Evolutionary conservation across 2,329 filamentous ascomycete genomes (phyloP).

Genomic region (Fusarium sp.): DNA sequence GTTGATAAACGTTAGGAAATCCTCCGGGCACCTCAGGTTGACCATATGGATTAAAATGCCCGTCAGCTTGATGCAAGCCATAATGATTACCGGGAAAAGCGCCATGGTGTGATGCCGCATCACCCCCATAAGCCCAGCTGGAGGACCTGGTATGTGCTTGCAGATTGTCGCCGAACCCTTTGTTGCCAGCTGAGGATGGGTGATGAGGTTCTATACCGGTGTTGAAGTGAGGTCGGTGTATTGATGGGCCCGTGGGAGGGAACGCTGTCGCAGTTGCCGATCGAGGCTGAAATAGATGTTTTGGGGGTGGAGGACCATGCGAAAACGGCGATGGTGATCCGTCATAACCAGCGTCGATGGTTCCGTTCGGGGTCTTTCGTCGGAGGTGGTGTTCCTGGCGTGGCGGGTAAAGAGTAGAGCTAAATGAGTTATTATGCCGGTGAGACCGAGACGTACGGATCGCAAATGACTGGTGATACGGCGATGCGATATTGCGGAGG

Average conservation of each 20-base stretch:
- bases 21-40: conserved; percentile 33
- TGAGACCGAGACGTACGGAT: conserved; percentile 51
- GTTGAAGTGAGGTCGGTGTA: conserved; percentile 29
- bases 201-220: conserved; percentile 24
- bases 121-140: conserved; percentile 34
- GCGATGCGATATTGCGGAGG: conserved; percentile 47
- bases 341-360: conserved; percentile 91
- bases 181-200: conserved; percentile 25
- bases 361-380: conserved; percentile 94
- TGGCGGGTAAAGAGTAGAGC: conserved; percentile 40
- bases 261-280: conserved; percentile 40
- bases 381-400: conserved; percentile 80
- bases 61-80: conserved; percentile 24
- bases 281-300: conserved; percentile 83
- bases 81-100: conserved; percentile 28
- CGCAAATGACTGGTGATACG: conserved; percentile 48
- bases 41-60: conserved; percentile 28
- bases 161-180: conserved; percentile 30
- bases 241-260: conserved; percentile 20
- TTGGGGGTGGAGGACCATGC: conserved; percentile 79
- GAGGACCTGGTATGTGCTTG: conserved; percentile 18
- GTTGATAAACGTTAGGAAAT: conserved; percentile 47
- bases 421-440: conserved; percentile 30
- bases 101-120: conserved; percentile 24
- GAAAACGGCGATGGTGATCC: conserved; percentile 80